phyloP scores from a whole-genome alignment of 2,329 filamentous ascomycete species.

The Arthrobotrys sphaeroides region DNA sequence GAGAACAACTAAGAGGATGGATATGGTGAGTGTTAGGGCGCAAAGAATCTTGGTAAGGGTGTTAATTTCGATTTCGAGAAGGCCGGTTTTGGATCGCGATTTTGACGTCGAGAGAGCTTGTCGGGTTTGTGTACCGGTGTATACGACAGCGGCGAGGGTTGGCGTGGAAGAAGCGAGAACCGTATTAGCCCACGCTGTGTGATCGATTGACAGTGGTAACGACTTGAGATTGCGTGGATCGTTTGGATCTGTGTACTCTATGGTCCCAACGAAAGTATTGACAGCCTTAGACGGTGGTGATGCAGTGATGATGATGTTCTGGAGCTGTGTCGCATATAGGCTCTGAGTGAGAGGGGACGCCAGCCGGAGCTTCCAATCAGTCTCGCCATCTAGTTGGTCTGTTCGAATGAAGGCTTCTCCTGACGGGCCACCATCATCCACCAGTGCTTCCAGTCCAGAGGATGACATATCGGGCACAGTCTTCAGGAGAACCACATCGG shows the following conservation, averaged over 20 bases:
- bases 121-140: conserved; percentile 92
- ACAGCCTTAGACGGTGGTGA: conserved; percentile 93
- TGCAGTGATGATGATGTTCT: conserved; percentile 74
- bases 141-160: conserved; percentile 88
- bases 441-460: conserved; percentile 58
- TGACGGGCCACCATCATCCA: conserved; percentile 63
- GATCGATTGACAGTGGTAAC: conserved; percentile 86
- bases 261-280: conserved; percentile 91
- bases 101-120: conserved; percentile 91
- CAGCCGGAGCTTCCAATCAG: conserved; percentile 95
- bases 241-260: conserved; percentile 63
- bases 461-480: conserved; percentile 69
- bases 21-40: conserved; percentile 83
- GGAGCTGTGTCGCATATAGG: conserved; percentile 76
- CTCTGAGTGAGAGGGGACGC: conserved; percentile 85
- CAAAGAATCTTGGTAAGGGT: conserved; percentile 96
- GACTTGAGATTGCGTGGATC: conserved; percentile 65
- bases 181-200: conserved; percentile 98
- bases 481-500: conserved; percentile 92
- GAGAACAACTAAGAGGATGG: conserved; percentile 85
- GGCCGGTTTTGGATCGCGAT: conserved; percentile 90
- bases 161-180: conserved; percentile 92
- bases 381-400: conserved; percentile 96
- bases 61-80: conserved; percentile 96
- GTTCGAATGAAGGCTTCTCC: conserved; percentile 97